Evolutionary conservation across 108 stramenopile genomes (phyloP), one percentile per base, ranked within the genome.

Genomic region (Pseudonitzschia pungens): DNA sequence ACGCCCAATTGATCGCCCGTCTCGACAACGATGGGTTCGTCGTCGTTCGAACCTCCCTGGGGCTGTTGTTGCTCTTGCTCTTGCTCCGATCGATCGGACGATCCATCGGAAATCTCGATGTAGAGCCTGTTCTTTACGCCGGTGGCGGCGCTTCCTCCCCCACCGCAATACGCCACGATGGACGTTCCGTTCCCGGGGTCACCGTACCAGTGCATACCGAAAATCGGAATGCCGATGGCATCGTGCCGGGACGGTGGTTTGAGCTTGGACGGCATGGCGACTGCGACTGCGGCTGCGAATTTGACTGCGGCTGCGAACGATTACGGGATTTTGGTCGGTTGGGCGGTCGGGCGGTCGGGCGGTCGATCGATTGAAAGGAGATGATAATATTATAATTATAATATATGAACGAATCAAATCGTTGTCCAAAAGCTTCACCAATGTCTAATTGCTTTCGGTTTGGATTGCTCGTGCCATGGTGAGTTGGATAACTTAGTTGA

Each of bases 161-260:
- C 91, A 62, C 88, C 88, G 60, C 84, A 87, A 74, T 85, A 88
- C 31, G 91, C 88, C 6, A 86, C 27, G 56, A 92, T 73, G 40
- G 85, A 85, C 12, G 66, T 69, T 7, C 84, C 82, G 29, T 75
- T 75, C 28, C 69, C 80, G 32, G 84, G 84, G 57, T 83, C 75
- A n/a, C 74, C 87, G 58, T 71, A 83, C 90, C 90, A 91, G 28
- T 62, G 60, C 33, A 87, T 75, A 24, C 78, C 90, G 59, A 91
- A 91, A 44, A 89, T 77, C 0, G 90, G 90, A 22, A 82, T 81
- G 52, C 81, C 44, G 26, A 86, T 70, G 27, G 70, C 31, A 48
- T 87, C 84, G 16, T 80, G 51, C n/a, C 69, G 70, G 0, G 80
- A 82, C 12, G 87, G 87, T 14, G 83, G 77, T 51, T 79, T 71